Conservation (phyloP, 2,329 filamentous ascomycete species). For the Hysterium pulicare region DNA sequence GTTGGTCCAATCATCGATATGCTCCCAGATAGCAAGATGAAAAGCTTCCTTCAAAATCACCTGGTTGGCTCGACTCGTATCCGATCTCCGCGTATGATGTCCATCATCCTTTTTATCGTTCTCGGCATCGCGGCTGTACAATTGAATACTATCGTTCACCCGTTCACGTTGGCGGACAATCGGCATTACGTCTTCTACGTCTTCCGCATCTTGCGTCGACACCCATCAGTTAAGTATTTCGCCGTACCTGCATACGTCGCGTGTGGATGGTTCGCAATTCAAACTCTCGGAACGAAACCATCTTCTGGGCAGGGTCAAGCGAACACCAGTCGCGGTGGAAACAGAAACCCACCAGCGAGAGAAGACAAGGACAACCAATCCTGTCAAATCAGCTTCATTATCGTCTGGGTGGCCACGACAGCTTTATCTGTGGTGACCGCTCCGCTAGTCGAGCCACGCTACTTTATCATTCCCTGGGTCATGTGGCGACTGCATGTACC, state of each 20-base stretch:
- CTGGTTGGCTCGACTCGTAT: constrained; percentile 9
- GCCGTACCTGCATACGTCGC: constrained; percentile 68
- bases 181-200: constrained; percentile 96
- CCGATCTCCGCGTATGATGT: constrained; percentile 19
- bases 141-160: constrained; percentile 90
- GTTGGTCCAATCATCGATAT: constrained; percentile 34
- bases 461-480: constrained; percentile 94
- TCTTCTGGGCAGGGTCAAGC: neutral
- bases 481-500: constrained; percentile 84
- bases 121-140: constrained; percentile 55
- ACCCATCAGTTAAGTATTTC: constrained; percentile 62
- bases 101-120: constrained; percentile 30
- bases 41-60: constrained; percentile 6
- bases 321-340: neutral
- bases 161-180: constrained; percentile 94
- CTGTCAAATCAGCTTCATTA: constrained; percentile 45
- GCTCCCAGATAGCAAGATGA: constrained; percentile 14
- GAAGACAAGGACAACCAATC: constrained; percentile 8
- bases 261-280: constrained; percentile 66
- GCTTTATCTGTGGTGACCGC: constrained; percentile 78
- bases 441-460: constrained; percentile 89
- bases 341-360: constrained; percentile 6
- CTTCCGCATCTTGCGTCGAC: constrained; percentile 74
- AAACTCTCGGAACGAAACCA: constrained; percentile 49
- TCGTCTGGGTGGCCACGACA: constrained; percentile 67